Evolutionary conservation across 202 grass and related monocot species (phyloP).

Genomic region (Setaria italica): DNA sequence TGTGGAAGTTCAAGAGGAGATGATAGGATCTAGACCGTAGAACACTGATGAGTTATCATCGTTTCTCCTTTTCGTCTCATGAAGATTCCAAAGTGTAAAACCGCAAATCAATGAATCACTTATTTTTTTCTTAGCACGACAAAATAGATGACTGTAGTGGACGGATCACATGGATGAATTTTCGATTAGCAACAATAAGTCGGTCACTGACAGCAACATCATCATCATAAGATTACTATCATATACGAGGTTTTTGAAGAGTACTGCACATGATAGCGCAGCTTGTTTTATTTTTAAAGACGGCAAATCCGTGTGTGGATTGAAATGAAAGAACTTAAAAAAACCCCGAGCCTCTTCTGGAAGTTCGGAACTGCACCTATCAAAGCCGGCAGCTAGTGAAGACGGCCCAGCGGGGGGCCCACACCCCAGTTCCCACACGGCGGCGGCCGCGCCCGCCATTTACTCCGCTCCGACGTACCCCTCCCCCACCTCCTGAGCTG

Average conservation of each 20-base stretch:
- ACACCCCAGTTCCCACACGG: constrained; percentile 20
- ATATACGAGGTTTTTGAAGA: neutral
- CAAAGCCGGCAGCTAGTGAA: constrained; percentile 9
- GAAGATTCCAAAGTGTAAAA: too few species aligned
- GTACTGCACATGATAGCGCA: neutral
- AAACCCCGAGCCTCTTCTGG: too few species aligned
- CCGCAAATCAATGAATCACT: neutral
- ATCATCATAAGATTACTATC: neutral
- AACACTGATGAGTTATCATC: too few species aligned
- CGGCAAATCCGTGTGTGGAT: neutral
- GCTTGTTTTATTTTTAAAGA: neutral
- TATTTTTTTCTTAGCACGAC: neutral
- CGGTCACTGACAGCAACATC: neutral
- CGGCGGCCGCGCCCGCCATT: constrained; percentile 47
- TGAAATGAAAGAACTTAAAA: neutral
- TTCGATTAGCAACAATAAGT: neutral
- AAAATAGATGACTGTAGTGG: too few species aligned
- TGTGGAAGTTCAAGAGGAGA: neutral
- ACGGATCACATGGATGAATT: neutral
- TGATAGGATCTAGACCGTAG: too few species aligned
- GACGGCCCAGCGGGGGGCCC: neutral
- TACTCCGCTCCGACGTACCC: constrained; percentile 28
- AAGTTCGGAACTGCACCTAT: too few species aligned
- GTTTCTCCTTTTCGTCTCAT: too few species aligned
- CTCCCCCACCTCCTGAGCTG: constrained; percentile 40